These are phyloP conservation scores for Hymenochaete sp. DNA, from an alignment of 1,284 basidiomycete genomes.

Conservation along the genomic window DNA sequence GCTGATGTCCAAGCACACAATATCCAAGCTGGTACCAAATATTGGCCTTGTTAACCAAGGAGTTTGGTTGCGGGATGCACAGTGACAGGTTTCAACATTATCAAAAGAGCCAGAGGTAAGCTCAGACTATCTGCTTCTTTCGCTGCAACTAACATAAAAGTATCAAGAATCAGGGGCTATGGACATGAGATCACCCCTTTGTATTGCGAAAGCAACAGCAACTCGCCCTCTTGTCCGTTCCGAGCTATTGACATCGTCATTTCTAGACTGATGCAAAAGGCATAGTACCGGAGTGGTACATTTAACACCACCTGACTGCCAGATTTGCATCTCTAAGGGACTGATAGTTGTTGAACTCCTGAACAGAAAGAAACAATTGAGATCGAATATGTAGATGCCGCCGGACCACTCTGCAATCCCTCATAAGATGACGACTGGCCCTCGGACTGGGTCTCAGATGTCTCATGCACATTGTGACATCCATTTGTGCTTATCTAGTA, in stretches of 20 bases:
- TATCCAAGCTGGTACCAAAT: no score
- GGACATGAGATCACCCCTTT: constrained; percentile 12
- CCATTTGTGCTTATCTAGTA: constrained; percentile 2
- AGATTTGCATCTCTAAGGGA: constrained; percentile 4
- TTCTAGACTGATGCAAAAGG: constrained; percentile 74
- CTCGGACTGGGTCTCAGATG: constrained; percentile 70
- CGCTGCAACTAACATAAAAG: background rate
- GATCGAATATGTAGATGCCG: constrained; percentile 94
- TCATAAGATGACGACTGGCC: constrained; percentile 66
- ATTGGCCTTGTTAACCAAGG: constrained; percentile 14
- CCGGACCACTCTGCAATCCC: constrained; percentile 76
- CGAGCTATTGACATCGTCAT: constrained; percentile 64
- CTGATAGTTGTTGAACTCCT: constrained; percentile 8
- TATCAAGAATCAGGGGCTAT: constrained; percentile 4
- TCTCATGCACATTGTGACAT: constrained; percentile 42
- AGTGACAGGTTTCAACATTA: constrained; percentile 1
- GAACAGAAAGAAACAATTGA: constrained; percentile 79
- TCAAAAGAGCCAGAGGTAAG: constrained; percentile 9
- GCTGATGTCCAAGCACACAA: no score
- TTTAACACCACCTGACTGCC: constrained; percentile 18
- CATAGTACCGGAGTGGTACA: constrained; percentile 62
- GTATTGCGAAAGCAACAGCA: constrained; percentile 12
- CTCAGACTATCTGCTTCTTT: background rate
- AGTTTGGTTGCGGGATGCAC: constrained; percentile 4
- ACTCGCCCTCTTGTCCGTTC: constrained; percentile 70